Evolutionary conservation across 768 basidiomycete species (phyloP).

Genomic region (Artomyces pyxidatus): DNA sequence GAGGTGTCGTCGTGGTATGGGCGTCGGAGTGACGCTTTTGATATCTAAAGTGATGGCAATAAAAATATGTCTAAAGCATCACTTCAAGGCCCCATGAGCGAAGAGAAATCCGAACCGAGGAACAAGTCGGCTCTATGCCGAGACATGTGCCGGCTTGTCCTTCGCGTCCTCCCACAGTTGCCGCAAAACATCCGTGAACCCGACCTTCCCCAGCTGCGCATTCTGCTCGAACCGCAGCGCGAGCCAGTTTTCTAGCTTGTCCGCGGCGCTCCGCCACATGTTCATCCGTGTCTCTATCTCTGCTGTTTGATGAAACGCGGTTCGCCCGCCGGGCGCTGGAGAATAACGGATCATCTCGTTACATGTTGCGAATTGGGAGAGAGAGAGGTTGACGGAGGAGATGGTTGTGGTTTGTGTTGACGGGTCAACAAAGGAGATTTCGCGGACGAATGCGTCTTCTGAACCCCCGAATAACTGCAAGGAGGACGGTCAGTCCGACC

Average conservation of each 20-base stretch:
- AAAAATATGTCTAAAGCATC: constrained; percentile 17
- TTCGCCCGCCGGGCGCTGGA: constrained; percentile 55
- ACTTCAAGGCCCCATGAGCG: constrained; percentile 7
- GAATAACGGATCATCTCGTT: constrained; percentile 85
- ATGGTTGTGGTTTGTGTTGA: constrained; percentile 71
- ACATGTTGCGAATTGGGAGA: constrained; percentile 92
- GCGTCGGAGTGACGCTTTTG: constrained; percentile 19
- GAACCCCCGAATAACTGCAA: constrained; percentile 81
- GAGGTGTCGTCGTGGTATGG: constrained; percentile 20
- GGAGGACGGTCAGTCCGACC: neutral
- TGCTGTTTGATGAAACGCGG: constrained; percentile 82
- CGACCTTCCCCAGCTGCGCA: constrained; percentile 80
- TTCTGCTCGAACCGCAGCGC: constrained; percentile 89
- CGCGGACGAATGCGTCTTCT: constrained; percentile 90
- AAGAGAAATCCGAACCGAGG: constrained; percentile 8
- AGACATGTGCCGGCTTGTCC: constrained; percentile 35
- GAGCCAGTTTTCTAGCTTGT: constrained; percentile 79
- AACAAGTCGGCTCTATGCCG: constrained; percentile 11
- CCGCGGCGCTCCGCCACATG: constrained; percentile 74
- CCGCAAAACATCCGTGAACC: constrained; percentile 83
- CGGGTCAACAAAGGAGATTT: constrained; percentile 91
- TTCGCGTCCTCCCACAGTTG: constrained; percentile 67
- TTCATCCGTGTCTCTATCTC: constrained; percentile 80
- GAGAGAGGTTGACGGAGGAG: constrained; percentile 86
- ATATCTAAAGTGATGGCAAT: constrained; percentile 6